phyloP scores from a whole-genome alignment of 495 filamentous ascomycete species.

The Aspergillus hancockii region DNA sequence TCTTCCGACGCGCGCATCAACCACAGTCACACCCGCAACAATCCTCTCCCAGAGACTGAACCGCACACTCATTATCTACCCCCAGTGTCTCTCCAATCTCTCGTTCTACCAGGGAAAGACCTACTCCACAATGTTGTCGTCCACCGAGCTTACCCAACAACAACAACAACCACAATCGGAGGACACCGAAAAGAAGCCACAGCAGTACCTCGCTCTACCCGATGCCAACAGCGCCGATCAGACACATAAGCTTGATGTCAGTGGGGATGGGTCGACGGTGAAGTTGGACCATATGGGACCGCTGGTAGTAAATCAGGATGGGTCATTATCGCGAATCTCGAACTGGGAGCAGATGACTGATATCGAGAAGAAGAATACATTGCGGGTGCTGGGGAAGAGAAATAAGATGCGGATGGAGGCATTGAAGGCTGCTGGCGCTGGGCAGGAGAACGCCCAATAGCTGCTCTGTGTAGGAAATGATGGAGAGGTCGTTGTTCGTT shows the following conservation, averaged over 20 bases:
- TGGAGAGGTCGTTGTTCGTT: background rate
- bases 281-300: conserved; percentile 63
- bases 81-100: conserved; percentile 9
- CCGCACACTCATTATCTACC: background rate
- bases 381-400: conserved; percentile 62
- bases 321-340: conserved; percentile 61
- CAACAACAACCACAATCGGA: conserved; percentile 8
- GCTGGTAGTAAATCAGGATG: conserved; percentile 68
- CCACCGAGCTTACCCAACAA: conserved; percentile 15
- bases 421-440: conserved; percentile 39
- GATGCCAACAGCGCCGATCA: conserved; percentile 20
- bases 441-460: conserved; percentile 7
- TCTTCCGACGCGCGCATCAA: conserved; percentile 8
- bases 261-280: conserved; percentile 44
- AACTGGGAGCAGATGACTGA: conserved; percentile 71
- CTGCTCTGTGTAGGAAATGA: background rate
- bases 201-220: conserved; percentile 33
- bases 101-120: background rate
- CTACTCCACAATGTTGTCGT: conserved; percentile 10
- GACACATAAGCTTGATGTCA: conserved; percentile 43
- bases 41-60: conserved; percentile 6
- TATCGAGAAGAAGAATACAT: conserved; percentile 59
- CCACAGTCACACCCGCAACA: conserved; percentile 1
- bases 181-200: conserved; percentile 12
- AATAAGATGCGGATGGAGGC: conserved; percentile 62